phyloP scores from a whole-genome alignment of 2,329 filamentous ascomycete genomes.

The Conoideocrella luteorostrata region DNA sequence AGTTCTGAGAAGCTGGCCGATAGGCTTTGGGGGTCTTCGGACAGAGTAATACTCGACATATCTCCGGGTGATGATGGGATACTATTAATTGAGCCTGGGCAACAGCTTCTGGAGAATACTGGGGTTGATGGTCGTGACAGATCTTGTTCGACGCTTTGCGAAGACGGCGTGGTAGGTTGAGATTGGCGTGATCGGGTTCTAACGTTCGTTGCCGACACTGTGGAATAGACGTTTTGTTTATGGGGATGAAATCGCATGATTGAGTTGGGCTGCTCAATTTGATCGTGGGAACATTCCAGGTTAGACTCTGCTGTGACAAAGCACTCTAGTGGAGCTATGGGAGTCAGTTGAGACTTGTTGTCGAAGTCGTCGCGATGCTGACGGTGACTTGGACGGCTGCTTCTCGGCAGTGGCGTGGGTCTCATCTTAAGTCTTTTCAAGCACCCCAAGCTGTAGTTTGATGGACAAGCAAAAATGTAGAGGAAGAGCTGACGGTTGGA shows the following conservation, averaged over 20 bases:
- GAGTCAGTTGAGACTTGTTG: slow-evolving; percentile 3
- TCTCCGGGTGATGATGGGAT: slow-evolving; percentile 45
- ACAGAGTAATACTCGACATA: slow-evolving; percentile 40
- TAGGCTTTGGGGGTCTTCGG: slow-evolving; percentile 22
- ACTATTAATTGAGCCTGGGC: slow-evolving; percentile 32
- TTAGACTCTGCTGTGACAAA: slow-evolving; percentile 29
- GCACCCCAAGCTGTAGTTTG: not conserved
- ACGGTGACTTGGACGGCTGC: not conserved
- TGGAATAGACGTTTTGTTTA: slow-evolving; percentile 15
- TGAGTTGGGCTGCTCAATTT: slow-evolving; percentile 2
- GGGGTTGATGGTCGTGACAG: slow-evolving; percentile 22
- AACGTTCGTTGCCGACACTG: not conserved
- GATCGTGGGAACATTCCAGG: slow-evolving; percentile 19
- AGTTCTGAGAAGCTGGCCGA: slow-evolving; percentile 15
- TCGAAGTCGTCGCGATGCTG: slow-evolving; percentile 4
- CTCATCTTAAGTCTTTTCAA: not conserved
- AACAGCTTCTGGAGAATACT: slow-evolving; percentile 18
- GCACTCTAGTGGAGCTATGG: slow-evolving; percentile 23
- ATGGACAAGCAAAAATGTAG: no score
- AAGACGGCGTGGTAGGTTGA: slow-evolving; percentile 5
- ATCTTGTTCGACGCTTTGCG: slow-evolving; percentile 12
- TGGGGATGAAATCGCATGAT: slow-evolving; percentile 12
- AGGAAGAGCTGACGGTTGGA: no score
- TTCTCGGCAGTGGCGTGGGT: not conserved
- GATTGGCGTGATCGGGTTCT: not conserved